Evolutionary conservation across 2,329 filamentous ascomycete species (phyloP), one percentile per base, ranked within the genome.

Genomic region (Colletotrichum chlorophyti): DNA sequence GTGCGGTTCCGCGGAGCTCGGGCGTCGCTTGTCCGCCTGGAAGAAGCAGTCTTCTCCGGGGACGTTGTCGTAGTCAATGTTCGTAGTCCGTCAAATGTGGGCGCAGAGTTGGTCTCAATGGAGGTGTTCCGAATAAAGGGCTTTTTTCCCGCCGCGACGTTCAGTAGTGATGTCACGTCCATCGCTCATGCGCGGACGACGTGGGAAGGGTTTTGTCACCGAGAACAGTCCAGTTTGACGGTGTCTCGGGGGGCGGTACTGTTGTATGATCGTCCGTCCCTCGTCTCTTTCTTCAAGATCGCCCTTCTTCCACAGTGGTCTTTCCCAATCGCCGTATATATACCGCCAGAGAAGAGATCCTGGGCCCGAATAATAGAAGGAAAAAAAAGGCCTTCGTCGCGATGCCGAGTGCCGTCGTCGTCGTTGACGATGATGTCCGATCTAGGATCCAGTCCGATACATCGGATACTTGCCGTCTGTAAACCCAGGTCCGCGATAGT

Each of bases 1-100:
- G 72, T 81, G 53, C 80, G 76, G 60, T 67, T 75, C 47, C 61
- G 53, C 35, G 61, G 45, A 49, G 49, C 41, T 48, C 49, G 19
- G 9, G 26, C 24, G 53, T 63, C 53, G 58, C 53, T 63, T 32
- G 58, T 54, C 48, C 58, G 46, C 59, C 53, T 62, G 34, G 53
- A 62, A 43, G 40, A 51, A 35, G 37, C 17, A 23, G 15, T 59
- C 58, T 61, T 63, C 58, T 58, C 53, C 26, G 48, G 49, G 41
- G 59, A 63, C 27, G 59, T 31, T 24, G 59, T 52, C 6, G 42
- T 43, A 10, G 40, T n/a, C n/a, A n/a, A n/a, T n/a, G n/a, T 24
- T 21, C 41, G 32, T 17, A 45, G 45, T 43, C 35, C 42, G 41
- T 61, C 40, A 34, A 53, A 59, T 14, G 34, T n/a, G 10, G 37